Evolutionary conservation across 1,284 basidiomycete genomes (phyloP).

Genomic region (Garcileccinum viscosum): DNA sequence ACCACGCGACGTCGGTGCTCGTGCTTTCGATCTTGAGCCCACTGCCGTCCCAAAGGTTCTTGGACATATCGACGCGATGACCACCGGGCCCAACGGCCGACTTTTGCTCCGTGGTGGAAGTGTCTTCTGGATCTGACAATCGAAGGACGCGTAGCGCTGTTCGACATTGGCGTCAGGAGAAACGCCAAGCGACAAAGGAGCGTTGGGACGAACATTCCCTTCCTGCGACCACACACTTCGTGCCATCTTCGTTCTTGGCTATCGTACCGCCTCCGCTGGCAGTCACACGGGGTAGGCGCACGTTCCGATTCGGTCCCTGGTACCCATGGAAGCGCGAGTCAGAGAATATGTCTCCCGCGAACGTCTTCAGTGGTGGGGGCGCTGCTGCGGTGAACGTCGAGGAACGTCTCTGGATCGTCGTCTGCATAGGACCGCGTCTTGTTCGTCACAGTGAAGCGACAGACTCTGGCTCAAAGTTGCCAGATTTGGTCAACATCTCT

Average conservation of each 20-base stretch:
- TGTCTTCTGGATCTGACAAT: slow-evolving; percentile 54
- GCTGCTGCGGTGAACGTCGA: slow-evolving; percentile 27
- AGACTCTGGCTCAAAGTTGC: slow-evolving; percentile 3
- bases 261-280: slow-evolving; percentile 67
- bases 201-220: slow-evolving; percentile 64
- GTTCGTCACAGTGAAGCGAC: slow-evolving; percentile 2
- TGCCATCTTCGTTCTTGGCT: slow-evolving; percentile 68
- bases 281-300: slow-evolving; percentile 61
- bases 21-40: slow-evolving; percentile 78
- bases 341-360: slow-evolving; percentile 42
- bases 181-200: slow-evolving; percentile 5
- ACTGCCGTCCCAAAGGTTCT: slow-evolving; percentile 76
- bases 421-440: neutral
- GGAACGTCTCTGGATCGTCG: slow-evolving; percentile 33
- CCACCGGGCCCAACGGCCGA: slow-evolving; percentile 61
- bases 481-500: slow-evolving; percentile 17
- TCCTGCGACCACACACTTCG: slow-evolving; percentile 72
- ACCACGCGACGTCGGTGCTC: slow-evolving; percentile 84
- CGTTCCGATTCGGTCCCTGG: slow-evolving; percentile 54
- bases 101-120: slow-evolving; percentile 53
- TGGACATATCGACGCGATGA: slow-evolving; percentile 67
- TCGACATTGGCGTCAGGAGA: slow-evolving; percentile 21
- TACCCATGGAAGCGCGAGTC: slow-evolving; percentile 53
- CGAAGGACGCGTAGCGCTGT: slow-evolving; percentile 72
- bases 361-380: slow-evolving; percentile 11